A percentile compares a stretch with the other conserved stretches of the same genome.
Conservation (phyloP, 257 asterid species). For the Pogostemon cablin region DNA sequence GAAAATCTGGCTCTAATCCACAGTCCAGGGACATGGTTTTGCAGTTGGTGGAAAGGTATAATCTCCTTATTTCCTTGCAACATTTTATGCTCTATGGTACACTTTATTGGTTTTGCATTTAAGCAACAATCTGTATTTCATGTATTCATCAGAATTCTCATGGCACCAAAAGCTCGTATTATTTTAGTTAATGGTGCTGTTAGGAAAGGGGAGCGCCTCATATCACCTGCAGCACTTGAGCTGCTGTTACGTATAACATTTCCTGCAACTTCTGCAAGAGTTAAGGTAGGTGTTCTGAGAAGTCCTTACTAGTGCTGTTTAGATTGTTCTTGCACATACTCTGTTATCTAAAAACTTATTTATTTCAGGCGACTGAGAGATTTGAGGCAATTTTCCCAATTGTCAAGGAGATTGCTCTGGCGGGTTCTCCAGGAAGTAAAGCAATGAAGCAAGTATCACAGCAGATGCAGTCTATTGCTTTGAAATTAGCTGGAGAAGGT, state of each 20-base stretch:
- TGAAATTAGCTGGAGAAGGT: constrained; percentile 78
- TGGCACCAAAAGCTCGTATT: constrained; percentile 73
- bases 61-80: not conserved
- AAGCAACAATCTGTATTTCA: not conserved
- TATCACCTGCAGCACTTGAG: constrained; percentile 77
- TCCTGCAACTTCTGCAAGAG: constrained; percentile 66
- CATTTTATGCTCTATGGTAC: not conserved
- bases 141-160: constrained; percentile 55
- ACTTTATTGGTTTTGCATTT: not conserved
- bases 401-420: constrained; percentile 74
- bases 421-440: constrained; percentile 88
- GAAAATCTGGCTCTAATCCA: constrained; percentile 75
- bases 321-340: not conserved
- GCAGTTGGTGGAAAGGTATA: constrained; percentile 84
- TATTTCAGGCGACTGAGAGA: constrained; percentile 71
- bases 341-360: constrained; percentile 16
- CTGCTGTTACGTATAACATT: constrained; percentile 62
- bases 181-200: constrained; percentile 67
- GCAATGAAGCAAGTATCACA: constrained; percentile 77
- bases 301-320: not conserved
- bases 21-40: constrained; percentile 72
- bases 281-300: constrained; percentile 54
- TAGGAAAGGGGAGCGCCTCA: constrained; percentile 75
- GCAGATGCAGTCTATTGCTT: constrained; percentile 56
- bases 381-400: constrained; percentile 74